Base-by-base conservation (phyloP, 148 eudicot species). In the Pouteria glomerata region DNA sequence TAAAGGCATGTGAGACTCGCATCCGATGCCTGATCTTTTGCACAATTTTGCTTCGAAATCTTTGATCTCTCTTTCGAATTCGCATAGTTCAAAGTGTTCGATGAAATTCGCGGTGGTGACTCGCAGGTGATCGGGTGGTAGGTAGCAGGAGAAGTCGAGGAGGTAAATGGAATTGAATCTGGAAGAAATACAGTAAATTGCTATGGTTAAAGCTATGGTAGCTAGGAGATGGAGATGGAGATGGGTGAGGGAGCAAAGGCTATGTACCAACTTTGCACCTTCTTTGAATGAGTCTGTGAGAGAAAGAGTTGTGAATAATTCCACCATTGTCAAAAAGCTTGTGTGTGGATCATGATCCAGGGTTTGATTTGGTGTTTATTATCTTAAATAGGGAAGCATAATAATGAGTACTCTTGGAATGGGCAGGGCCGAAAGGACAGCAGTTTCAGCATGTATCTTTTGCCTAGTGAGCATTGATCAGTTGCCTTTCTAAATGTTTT, bases 71-170 rank as follows among this genome's bases (percentile, higher is more conserved):
- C 31, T 39, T 2, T 70, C 66, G 15, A 47, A 12, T 4, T 8
- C 45, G 1, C 69, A 39, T n/a, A 44, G 1, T 53, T 70, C 68
- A 3, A 33, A 35, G 74, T 81, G 80, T 71, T 81, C 83, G 0
- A 68, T 47, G 69, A 73, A 72, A 23, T 55, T 44, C n/a, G 77
- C 41, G 5, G 60, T 69, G 19, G 81, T 41, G 62, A 74, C 81
- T 7, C 81, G 75, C 33, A 82, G 69, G 57, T 74, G 69, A 63
- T 75, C 65, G 0, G 82, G 80, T 16, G 88, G 81, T 7, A 50
- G 75, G 63, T 77, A 74, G 53, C 85, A 82, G 1, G 74, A 73
- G 76, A 74, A 85, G 63, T 74, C 83, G 21, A 85, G 27, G 42
- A 85, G 83, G 80, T 84, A 84, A 47, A 78, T 24, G 15, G 41